A percentile compares a stretch with the other conserved stretches of the same genome.
Evolutionary conservation across 2,329 filamentous ascomycete species (phyloP).

Genomic region (Aspergillus ruber): DNA sequence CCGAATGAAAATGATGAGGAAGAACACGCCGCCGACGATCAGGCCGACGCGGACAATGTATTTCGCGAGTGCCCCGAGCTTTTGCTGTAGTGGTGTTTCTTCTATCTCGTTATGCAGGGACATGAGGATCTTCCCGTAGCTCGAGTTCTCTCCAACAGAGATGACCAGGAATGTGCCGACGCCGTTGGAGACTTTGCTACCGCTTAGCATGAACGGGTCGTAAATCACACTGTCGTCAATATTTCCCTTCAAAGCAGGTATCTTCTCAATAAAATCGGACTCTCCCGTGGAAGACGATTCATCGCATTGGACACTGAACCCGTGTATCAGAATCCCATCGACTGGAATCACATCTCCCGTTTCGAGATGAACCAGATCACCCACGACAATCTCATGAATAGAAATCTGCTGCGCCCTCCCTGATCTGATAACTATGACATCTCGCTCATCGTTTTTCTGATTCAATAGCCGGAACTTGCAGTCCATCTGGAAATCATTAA

Average conservation of each 20-base stretch:
- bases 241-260: conserved; percentile 56
- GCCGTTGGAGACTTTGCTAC: conserved; percentile 69
- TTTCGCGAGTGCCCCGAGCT: conserved; percentile 71
- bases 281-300: conserved; percentile 73
- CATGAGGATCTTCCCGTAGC: conserved; percentile 71
- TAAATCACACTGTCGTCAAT: conserved; percentile 56
- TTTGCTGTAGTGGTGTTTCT: conserved; percentile 70
- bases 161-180: conserved; percentile 71
- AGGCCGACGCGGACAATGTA: conserved; percentile 73
- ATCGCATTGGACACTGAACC: conserved; percentile 61
- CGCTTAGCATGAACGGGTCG: conserved; percentile 75
- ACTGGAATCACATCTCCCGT: conserved; percentile 67
- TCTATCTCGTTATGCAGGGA: conserved; percentile 69
- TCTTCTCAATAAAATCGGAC: conserved; percentile 66
- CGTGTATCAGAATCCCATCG: conserved; percentile 63
- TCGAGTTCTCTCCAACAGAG: conserved; percentile 67
- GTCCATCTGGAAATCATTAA: conserved; percentile 78
- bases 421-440: conserved; percentile 68
- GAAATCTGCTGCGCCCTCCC: conserved; percentile 64
- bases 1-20: conserved; percentile 71
- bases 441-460: conserved; percentile 69
- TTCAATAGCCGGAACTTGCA: conserved; percentile 74
- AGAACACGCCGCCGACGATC: conserved; percentile 64
- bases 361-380: conserved; percentile 66
- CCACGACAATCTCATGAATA: conserved; percentile 64